These are phyloP conservation scores for Thyridium curvatum DNA, from an alignment of 2,329 filamentous ascomycete genomes.

Conservation along the genomic window DNA sequence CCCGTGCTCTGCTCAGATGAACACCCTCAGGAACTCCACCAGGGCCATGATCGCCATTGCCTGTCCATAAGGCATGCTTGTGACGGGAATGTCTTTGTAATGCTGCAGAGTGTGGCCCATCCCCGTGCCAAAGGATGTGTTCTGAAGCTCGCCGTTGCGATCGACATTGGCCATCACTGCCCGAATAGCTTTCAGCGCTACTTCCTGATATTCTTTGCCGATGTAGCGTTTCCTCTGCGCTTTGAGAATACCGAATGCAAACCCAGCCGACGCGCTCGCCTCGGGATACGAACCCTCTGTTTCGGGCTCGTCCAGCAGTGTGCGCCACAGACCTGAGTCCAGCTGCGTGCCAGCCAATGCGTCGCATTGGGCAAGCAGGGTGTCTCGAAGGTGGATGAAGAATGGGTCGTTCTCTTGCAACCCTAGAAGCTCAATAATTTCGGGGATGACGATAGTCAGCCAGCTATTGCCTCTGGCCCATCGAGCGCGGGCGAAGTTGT, in stretches of 20 bases:
- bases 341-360: slow-evolving; percentile 57
- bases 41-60: slow-evolving; percentile 80
- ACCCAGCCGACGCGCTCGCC: slow-evolving; percentile 72
- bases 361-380: slow-evolving; percentile 62
- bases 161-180: slow-evolving; percentile 63
- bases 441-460: slow-evolving; percentile 78
- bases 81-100: slow-evolving; percentile 70
- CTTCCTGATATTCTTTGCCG: slow-evolving; percentile 49
- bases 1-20: slow-evolving; percentile 19
- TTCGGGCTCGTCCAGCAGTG: slow-evolving; percentile 62
- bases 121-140: slow-evolving; percentile 72
- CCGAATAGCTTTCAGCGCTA: slow-evolving; percentile 59
- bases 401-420: slow-evolving; percentile 52
- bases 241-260: slow-evolving; percentile 76
- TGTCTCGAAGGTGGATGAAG: slow-evolving; percentile 51
- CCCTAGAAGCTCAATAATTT: slow-evolving; percentile 69
- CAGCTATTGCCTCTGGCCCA: slow-evolving; percentile 63
- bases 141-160: slow-evolving; percentile 60
- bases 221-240: slow-evolving; percentile 65
- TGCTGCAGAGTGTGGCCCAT: slow-evolving; percentile 71
- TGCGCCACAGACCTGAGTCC: slow-evolving; percentile 63
- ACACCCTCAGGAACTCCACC: slow-evolving; percentile 64
- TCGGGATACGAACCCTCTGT: slow-evolving; percentile 68
- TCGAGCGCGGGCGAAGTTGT: slow-evolving; percentile 52
- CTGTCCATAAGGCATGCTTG: slow-evolving; percentile 80